Conservation (phyloP, 495 filamentous ascomycete genomes). For the Penicillium tannophilum region DNA sequence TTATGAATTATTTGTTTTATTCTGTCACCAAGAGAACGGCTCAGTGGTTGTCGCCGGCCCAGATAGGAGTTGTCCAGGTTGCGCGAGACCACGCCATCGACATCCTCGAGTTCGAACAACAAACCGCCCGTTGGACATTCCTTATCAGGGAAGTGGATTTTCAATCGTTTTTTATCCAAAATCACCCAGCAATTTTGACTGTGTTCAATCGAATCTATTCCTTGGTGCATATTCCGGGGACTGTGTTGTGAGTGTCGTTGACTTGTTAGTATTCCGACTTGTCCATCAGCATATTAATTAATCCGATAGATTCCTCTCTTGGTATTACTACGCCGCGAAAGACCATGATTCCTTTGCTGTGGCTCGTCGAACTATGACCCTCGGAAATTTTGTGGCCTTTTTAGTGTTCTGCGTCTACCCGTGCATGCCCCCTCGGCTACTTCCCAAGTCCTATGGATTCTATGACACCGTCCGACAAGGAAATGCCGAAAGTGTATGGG, state of each 20-base stretch:
- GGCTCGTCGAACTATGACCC: slow-evolving; percentile 62
- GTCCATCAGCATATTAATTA: background rate
- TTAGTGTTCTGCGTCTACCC: slow-evolving; percentile 63
- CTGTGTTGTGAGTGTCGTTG: slow-evolving; percentile 56
- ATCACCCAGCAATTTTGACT: slow-evolving; percentile 55
- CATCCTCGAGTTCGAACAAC: slow-evolving; percentile 65
- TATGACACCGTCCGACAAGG: slow-evolving; percentile 64
- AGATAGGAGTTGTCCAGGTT: slow-evolving; percentile 63
- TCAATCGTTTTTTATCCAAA: slow-evolving; percentile 62
- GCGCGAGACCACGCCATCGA: slow-evolving; percentile 64
- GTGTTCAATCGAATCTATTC: slow-evolving; percentile 65
- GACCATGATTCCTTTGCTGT: slow-evolving; percentile 56
- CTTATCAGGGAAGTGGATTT: slow-evolving; percentile 56
- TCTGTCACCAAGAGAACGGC: slow-evolving; percentile 61
- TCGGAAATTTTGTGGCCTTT: slow-evolving; percentile 65
- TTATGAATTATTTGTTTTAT: slow-evolving; percentile 66
- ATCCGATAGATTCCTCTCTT: slow-evolving; percentile 57
- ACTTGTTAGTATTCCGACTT: background rate
- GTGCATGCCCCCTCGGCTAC: slow-evolving; percentile 65
- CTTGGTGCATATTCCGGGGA: slow-evolving; percentile 67
- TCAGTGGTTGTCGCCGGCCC: slow-evolving; percentile 37
- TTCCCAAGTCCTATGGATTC: slow-evolving; percentile 62
- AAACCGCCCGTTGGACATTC: slow-evolving; percentile 54
- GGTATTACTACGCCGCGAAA: slow-evolving; percentile 66
- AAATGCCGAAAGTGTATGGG: slow-evolving; percentile 62